Base-by-base conservation (phyloP, 441 rosid genomes). In the Croton laevigatus region DNA sequence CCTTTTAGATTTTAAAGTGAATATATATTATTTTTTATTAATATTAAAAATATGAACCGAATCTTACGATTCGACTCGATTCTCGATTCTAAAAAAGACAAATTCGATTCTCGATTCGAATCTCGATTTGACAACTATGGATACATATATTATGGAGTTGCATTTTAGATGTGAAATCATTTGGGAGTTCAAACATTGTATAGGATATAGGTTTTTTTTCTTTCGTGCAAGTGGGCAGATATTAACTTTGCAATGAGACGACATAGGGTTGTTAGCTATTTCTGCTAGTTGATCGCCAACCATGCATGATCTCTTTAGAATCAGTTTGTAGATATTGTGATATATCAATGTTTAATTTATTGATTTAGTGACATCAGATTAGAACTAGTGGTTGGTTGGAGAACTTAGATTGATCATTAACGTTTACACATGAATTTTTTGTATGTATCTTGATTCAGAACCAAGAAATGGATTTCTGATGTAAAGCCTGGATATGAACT, bases 391-490 rank as follows among this genome's bases (percentile, higher is more conserved):
- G 40, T 63, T 7, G 51, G 12, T 36, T 16, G 37, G 48, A 38
- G 51, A 53, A 22, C 51, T 67, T 27, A 6, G 51, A 20, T 20
- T 12, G 52, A n/a, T 38, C 20, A 5, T 37, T 66, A 38, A 53
- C 14, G 0, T 66, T 42, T 22, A 66, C 13, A 10, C 17, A 8
- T 37, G 13, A 17, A n/a, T 16, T 53, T 8, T 32, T 0, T 32
- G 11, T 53, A 36, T 23, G 32, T 37, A n/a, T 36, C 10, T 51
- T 52, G 49, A 54, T 67, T 54, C 20, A 67, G 60, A 67, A 67
- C 49, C 51, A 19, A 40, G 11, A 20, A 37, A n/a, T 19, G 62
- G 51, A 67, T 23, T 40, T 38, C 22, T 38, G 49, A n/a, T 53
- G 20, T 14, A 0, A 42, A 19, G 51, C 8, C n/a, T 49, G 44